These are phyloP conservation scores for Asparagopsis taxiformis DNA, from an alignment of 31 red algal species.

Conservation along the genomic window DNA sequence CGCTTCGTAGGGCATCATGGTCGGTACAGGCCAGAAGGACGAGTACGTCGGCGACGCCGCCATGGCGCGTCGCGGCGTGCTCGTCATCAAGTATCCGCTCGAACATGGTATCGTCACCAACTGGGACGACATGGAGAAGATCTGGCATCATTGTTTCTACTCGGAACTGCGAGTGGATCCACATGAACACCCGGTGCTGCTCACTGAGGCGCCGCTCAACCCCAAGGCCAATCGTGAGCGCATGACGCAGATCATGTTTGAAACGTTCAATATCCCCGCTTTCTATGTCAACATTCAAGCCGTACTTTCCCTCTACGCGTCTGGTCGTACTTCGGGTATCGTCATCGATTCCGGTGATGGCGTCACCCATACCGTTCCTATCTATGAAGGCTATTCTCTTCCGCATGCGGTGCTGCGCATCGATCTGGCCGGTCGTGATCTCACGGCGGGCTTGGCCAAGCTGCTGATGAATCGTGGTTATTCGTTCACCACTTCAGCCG, in stretches of 20 bases:
- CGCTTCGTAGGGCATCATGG: slow-evolving; percentile 67
- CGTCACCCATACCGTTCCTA: slow-evolving; percentile 82
- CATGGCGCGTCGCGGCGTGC: slow-evolving; percentile 50
- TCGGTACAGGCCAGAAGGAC: slow-evolving; percentile 80
- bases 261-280: slow-evolving; percentile 77
- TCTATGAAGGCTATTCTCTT: slow-evolving; percentile 88
- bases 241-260: slow-evolving; percentile 94
- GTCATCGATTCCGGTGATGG: slow-evolving; percentile 91
- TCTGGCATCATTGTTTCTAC: slow-evolving; percentile 72
- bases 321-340: slow-evolving; percentile 81
- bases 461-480: slow-evolving; percentile 69
- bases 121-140: slow-evolving; percentile 87
- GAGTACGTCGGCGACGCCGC: slow-evolving; percentile 93
- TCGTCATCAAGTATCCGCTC: slow-evolving; percentile 55
- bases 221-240: slow-evolving; percentile 86
- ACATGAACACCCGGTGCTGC: slow-evolving; percentile 70
- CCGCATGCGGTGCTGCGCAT: slow-evolving; percentile 80
- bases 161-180: slow-evolving; percentile 77
- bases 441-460: slow-evolving; percentile 76
- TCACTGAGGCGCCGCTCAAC: slow-evolving; percentile 84
- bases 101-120: slow-evolving; percentile 87
- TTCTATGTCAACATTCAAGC: slow-evolving; percentile 86
- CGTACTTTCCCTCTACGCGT: slow-evolving; percentile 82
- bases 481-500: slow-evolving; percentile 68
- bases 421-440: slow-evolving; percentile 84